Evolutionary conservation across 2,329 filamentous ascomycete species (phyloP).

Genomic region (Madurella mycetomatis): DNA sequence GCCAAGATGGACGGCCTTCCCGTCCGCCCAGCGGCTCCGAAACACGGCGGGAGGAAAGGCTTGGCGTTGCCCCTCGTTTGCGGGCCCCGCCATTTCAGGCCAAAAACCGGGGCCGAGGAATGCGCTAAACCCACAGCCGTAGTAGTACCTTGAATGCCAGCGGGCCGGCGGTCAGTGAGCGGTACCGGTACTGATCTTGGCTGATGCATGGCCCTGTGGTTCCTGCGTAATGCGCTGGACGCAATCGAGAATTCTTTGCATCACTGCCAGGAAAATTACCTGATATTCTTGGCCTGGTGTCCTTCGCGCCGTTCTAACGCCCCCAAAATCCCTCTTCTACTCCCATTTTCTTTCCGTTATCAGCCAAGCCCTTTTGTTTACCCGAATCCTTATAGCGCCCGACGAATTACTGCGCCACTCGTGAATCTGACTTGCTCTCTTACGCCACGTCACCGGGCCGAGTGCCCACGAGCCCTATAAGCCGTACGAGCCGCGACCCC

Average conservation of each 20-base stretch:
- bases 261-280: background rate
- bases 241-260: too few species aligned
- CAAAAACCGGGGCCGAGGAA: background rate
- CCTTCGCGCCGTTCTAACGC: background rate
- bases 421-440: background rate
- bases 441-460: too few species aligned
- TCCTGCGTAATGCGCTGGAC: background rate
- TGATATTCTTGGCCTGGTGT: too few species aligned
- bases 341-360: background rate
- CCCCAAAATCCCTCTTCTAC: background rate
- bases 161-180: too few species aligned
- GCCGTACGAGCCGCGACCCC: too few species aligned
- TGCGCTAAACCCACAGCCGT: background rate
- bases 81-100: background rate
- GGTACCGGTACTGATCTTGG: constrained; percentile 4
- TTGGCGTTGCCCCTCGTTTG: background rate
- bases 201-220: constrained; percentile 9
- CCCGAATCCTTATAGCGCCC: background rate
- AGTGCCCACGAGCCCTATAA: too few species aligned
- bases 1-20: too few species aligned
- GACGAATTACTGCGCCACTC: background rate
- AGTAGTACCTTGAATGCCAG: background rate
- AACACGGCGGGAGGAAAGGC: background rate
- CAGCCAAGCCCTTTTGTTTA: background rate
- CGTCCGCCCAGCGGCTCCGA: background rate